These are phyloP conservation scores for Fusarium robinianum DNA, from an alignment of 2,329 filamentous ascomycete species.

Conservation along the genomic window DNA sequence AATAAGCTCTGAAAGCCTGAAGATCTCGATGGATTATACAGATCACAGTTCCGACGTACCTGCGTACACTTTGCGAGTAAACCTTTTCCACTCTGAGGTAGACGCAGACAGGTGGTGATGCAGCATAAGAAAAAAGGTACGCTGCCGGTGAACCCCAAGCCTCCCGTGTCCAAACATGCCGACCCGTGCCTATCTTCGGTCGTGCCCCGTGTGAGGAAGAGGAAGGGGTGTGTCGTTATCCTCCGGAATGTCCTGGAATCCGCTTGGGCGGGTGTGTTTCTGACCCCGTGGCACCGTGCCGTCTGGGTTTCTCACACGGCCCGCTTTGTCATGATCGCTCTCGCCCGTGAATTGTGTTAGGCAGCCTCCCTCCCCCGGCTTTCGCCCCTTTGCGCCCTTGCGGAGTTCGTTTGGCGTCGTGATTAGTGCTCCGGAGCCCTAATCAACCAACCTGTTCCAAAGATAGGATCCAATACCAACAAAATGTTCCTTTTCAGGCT, in stretches of 20 bases:
- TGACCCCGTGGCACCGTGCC: slow-evolving; percentile 34
- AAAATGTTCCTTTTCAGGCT: no score
- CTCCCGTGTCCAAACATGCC: slow-evolving; percentile 24
- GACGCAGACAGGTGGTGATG: no score
- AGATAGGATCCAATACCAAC: slow-evolving; percentile 21
- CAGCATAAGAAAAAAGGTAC: slow-evolving; percentile 21
- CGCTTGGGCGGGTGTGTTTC: slow-evolving; percentile 15
- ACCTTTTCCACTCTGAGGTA: slow-evolving; percentile 20
- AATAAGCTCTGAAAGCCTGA: slow-evolving; percentile 12
- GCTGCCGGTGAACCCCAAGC: slow-evolving; percentile 26
- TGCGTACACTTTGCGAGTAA: slow-evolving; percentile 20
- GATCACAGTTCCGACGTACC: slow-evolving; percentile 27
- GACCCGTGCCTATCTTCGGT: slow-evolving; percentile 15
- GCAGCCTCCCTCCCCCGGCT: no score
- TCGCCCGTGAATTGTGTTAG: slow-evolving; percentile 10
- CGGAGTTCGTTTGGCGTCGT: slow-evolving; percentile 7
- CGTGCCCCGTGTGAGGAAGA: no score
- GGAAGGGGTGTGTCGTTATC: slow-evolving; percentile 29
- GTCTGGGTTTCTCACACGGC: slow-evolving; percentile 25
- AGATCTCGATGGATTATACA: slow-evolving; percentile 24
- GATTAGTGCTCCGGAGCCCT: slow-evolving; percentile 24
- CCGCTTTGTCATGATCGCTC: slow-evolving; percentile 18
- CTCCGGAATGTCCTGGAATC: slow-evolving; percentile 11
- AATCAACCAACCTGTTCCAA: slow-evolving; percentile 25
- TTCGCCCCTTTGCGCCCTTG: slow-evolving; percentile 17